Conservation (phyloP, 768 basidiomycete genomes). For the Exsudoporus frostii region DNA sequence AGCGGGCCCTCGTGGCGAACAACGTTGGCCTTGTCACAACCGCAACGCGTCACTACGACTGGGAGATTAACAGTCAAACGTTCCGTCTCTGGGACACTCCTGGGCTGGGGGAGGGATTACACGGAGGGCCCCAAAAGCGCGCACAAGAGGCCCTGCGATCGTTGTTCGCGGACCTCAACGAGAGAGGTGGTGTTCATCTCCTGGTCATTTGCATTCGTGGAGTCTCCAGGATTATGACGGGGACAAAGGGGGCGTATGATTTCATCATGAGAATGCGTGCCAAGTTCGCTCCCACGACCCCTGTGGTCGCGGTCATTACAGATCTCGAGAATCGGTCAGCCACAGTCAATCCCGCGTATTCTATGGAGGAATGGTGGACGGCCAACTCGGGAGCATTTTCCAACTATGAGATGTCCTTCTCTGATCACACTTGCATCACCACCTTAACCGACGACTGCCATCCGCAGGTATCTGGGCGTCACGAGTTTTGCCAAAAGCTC, state of each 20-base stretch:
- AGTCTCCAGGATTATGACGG: slow-evolving; percentile 11
- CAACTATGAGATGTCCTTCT: slow-evolving; percentile 29
- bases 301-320: slow-evolving; percentile 30
- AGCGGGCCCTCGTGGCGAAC: slow-evolving; percentile 16
- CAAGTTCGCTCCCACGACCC: slow-evolving; percentile 13
- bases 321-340: slow-evolving; percentile 28
- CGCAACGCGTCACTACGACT: slow-evolving; percentile 9
- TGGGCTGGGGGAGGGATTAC: slow-evolving; percentile 26
- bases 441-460: slow-evolving; percentile 23
- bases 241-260: slow-evolving; percentile 19
- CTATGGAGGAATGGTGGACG: slow-evolving; percentile 40
- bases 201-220: slow-evolving; percentile 28
- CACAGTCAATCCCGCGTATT: slow-evolving; percentile 1
- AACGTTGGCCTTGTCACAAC: slow-evolving; percentile 20
- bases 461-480: slow-evolving; percentile 21
- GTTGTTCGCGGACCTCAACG: slow-evolving; percentile 21
- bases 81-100: slow-evolving; percentile 32
- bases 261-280: slow-evolving; percentile 15
- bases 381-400: slow-evolving; percentile 28
- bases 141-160: slow-evolving; percentile 19
- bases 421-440: slow-evolving; percentile 39
- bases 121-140: slow-evolving; percentile 17
- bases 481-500: slow-evolving; percentile 16
- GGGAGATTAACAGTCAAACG: slow-evolving; percentile 3
- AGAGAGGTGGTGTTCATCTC: slow-evolving; percentile 23